Conservation (phyloP, 352 stramenopile species). For the Phytopythium cucurbitacearum region DNA sequence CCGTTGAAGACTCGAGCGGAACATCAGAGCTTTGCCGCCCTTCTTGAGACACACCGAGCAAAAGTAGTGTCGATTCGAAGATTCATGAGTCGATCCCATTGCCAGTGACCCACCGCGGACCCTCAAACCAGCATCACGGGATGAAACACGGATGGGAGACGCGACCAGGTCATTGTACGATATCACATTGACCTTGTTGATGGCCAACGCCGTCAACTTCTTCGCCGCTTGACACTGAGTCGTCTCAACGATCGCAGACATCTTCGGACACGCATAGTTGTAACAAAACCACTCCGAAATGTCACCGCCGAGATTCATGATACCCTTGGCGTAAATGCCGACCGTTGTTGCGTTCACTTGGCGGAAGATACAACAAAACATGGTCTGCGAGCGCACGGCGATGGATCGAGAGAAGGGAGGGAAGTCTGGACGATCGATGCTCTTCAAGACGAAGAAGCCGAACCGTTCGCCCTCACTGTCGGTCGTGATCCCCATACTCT, state of each 20-base stretch:
- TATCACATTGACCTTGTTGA: background rate
- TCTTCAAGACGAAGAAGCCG: slow-evolving; percentile 31
- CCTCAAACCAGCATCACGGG: background rate
- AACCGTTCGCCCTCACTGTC: slow-evolving; percentile 14
- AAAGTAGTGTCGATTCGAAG: background rate
- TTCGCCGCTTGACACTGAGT: slow-evolving; percentile 11
- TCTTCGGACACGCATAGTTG: slow-evolving; percentile 4
- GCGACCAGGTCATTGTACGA: background rate
- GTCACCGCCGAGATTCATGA: slow-evolving; percentile 11
- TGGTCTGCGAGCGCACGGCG: slow-evolving; percentile 14
- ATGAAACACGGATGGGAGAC: background rate
- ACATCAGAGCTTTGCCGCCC: background rate
- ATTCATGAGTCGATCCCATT: background rate
- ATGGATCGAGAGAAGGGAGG: slow-evolving; percentile 12
- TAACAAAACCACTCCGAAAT: slow-evolving; percentile 7
- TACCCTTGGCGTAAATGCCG: slow-evolving; percentile 14
- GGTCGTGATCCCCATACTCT: slow-evolving; percentile 24
- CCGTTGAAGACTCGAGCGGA: slow-evolving; percentile 14
- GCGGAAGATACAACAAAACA: slow-evolving; percentile 18
- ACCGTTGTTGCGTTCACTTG: slow-evolving; percentile 11
- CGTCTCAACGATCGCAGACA: slow-evolving; percentile 11
- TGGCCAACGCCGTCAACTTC: slow-evolving; percentile 8
- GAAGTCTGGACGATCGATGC: slow-evolving; percentile 22
- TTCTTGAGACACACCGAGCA: background rate
- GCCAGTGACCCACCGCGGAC: background rate